Conservation (phyloP, 495 filamentous ascomycete species). For the Hyaloscypha hepaticicola region DNA sequence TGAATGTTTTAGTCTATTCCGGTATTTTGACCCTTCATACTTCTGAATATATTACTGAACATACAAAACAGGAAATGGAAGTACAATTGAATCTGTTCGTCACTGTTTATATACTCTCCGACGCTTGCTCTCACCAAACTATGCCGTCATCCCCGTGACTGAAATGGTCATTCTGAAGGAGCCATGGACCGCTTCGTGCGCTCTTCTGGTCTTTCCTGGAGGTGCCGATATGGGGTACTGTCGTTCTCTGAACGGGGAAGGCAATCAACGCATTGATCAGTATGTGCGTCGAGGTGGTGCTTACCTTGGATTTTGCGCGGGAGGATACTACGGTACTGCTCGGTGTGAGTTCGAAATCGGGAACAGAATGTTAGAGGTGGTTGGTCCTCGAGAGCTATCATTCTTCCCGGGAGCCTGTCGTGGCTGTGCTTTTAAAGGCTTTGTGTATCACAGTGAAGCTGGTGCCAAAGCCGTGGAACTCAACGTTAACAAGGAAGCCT, state of each 20-base stretch:
- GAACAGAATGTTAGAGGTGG: constrained; percentile 75
- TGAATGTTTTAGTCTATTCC: constrained; percentile 88
- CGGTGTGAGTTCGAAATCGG: constrained; percentile 91
- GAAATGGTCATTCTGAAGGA: constrained; percentile 81
- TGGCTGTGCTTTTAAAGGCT: constrained; percentile 85
- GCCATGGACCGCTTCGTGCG: constrained; percentile 86
- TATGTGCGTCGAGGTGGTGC: constrained; percentile 83
- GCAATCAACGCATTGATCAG: constrained; percentile 78
- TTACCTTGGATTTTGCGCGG: constrained; percentile 92
- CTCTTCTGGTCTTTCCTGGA: constrained; percentile 87
- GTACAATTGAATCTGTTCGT: constrained; percentile 81
- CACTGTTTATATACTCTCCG: constrained; percentile 88
- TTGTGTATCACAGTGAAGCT: constrained; percentile 85
- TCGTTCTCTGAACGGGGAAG: constrained; percentile 79
- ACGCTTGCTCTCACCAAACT: constrained; percentile 85
- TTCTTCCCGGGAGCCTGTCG: constrained; percentile 89
- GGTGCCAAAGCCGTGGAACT: constrained; percentile 76
- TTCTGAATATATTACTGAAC: not conserved
- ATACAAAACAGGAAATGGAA: constrained; percentile 70
- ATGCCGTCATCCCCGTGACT: constrained; percentile 85
- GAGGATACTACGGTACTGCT: constrained; percentile 83
- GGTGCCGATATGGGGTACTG: constrained; percentile 96
- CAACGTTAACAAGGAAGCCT: constrained; percentile 58
- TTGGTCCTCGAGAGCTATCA: constrained; percentile 79
- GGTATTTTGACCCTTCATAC: constrained; percentile 47